Evolutionary conservation across 129 eudicot genomes (phyloP), one percentile per base, ranked within the genome.

Genomic region (Helichrysum umbraculigerum): DNA sequence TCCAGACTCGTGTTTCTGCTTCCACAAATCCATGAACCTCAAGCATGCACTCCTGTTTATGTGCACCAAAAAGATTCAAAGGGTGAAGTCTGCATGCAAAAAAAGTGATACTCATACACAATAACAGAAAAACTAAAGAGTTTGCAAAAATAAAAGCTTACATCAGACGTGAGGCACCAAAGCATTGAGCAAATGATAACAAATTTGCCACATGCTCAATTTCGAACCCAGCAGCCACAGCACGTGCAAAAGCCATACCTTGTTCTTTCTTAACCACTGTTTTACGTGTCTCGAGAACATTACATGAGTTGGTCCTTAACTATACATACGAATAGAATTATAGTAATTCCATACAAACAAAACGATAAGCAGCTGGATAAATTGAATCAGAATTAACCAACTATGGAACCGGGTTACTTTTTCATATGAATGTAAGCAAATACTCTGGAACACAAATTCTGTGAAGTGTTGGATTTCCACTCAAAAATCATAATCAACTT

Each of bases 221-320:
- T 79, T 91, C 96, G 83, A 90, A 93, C 54, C 96, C 92, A 79
- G 98, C 98, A 73, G 98, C 98, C 22, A 81, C 89, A 80, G 97
- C 97, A 70, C 98, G 96, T 74, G 98, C 98, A 87, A 93, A 93
- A 69, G 98, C 98, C 98, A 93, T 93, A 25, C 97, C 98, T 91
- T 93, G 98, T 82, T 93, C 98, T 76, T 93, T 93, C 74, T 82
- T 91, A 22, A 93, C 83, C 83, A 88, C 89, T 25, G 62, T 81
- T 87, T 85, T 91, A 41, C 98, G 91, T 65, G 96, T 85, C 87
- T 93, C 97, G 25, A 88, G 92, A 70, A 91, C 97, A 52, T 58
- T 44, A n/a, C n/a, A n/a, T n/a, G n/a, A n/a, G n/a, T n/a, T n/a
- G n/a, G n/a, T n/a, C n/a, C n/a, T n/a, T n/a, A n/a, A n/a, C n/a